Evolutionary conservation across 768 basidiomycete genomes (phyloP).

Genomic region (Flagelloscypha sp.): DNA sequence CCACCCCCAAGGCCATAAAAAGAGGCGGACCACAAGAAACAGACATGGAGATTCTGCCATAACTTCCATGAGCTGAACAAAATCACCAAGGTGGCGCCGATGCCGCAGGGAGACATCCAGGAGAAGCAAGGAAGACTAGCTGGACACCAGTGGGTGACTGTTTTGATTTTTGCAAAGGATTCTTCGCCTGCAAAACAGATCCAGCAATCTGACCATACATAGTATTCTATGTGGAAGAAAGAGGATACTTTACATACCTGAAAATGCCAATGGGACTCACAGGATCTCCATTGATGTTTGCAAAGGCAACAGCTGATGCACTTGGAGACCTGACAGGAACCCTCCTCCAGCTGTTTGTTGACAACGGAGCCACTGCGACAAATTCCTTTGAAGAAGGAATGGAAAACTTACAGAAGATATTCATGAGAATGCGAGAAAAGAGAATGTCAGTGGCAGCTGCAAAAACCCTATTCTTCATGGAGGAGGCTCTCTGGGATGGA

Average conservation of each 20-base stretch:
- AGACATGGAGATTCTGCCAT: conserved; percentile 19
- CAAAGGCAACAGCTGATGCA: conserved; percentile 20
- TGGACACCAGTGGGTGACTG: conserved; percentile 26
- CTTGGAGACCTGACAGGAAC: conserved; percentile 3
- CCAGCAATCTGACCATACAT: conserved; percentile 16
- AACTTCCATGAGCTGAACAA: conserved; percentile 15
- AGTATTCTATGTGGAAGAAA: conserved; percentile 28
- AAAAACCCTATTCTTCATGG: conserved; percentile 9
- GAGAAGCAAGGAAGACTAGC: conserved; percentile 19
- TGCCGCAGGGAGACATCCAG: conserved; percentile 14
- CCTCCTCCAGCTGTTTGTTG: conserved; percentile 16
- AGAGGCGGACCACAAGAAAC: neutral
- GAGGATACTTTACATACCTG: conserved; percentile 26
- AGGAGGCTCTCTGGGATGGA: conserved; percentile 3
- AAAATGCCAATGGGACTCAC: conserved; percentile 34
- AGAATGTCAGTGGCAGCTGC: neutral
- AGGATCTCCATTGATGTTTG: conserved; percentile 29
- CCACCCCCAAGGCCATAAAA: conserved; percentile 10
- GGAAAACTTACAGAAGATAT: conserved; percentile 5
- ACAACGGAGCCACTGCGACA: conserved; percentile 15
- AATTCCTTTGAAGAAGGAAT: conserved; percentile 14
- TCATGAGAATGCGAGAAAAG: neutral
- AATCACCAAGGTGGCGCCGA: neutral
- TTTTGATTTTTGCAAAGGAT: conserved; percentile 32
- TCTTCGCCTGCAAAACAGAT: conserved; percentile 17